These are phyloP conservation scores for Cymodocea nodosa DNA, from an alignment of 116 monocot species.

Conservation along the genomic window DNA sequence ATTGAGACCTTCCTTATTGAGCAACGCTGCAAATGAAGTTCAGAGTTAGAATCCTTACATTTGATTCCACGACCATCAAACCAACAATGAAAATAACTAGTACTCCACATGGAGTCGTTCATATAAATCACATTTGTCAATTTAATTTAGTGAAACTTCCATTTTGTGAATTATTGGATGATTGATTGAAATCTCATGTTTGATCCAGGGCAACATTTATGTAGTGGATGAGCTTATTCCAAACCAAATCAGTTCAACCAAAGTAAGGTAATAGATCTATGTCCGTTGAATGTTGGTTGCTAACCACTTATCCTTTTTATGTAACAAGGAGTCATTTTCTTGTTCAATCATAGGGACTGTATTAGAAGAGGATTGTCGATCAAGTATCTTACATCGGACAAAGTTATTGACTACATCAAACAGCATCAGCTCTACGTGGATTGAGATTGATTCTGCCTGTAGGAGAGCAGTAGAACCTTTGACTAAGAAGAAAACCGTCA, in stretches of 20 bases:
- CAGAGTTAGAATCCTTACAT: too few species aligned
- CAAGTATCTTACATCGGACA: slow-evolving; percentile 52
- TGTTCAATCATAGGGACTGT: slow-evolving; percentile 38
- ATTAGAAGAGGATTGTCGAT: slow-evolving; percentile 47
- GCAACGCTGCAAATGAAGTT: too few species aligned
- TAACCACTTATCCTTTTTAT: not conserved
- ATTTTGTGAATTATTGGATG: not conserved
- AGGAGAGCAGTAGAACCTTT: too few species aligned
- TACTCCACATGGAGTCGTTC: too few species aligned
- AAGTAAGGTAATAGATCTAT: slow-evolving; percentile 49
- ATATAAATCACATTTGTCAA: too few species aligned
- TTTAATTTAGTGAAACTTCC: too few species aligned
- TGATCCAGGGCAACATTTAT: slow-evolving; percentile 48
- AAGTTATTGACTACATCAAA: slow-evolving; percentile 55
- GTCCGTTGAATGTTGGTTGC: not conserved
- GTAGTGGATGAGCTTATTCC: slow-evolving; percentile 77
- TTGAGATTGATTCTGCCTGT: not conserved
- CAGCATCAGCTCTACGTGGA: slow-evolving; percentile 12
- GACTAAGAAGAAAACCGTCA: too few species aligned
- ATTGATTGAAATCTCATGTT: not conserved
- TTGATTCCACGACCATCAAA: too few species aligned
- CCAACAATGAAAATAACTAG: too few species aligned
- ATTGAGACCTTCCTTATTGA: too few species aligned
- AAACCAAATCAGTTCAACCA: slow-evolving; percentile 82
- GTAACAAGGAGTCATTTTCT: not conserved